Percentiles rank a stretch among this genome's conserved stretches.
Evolutionary conservation across 106 monocot species (phyloP).

Genomic region (Triglochin maritima): DNA sequence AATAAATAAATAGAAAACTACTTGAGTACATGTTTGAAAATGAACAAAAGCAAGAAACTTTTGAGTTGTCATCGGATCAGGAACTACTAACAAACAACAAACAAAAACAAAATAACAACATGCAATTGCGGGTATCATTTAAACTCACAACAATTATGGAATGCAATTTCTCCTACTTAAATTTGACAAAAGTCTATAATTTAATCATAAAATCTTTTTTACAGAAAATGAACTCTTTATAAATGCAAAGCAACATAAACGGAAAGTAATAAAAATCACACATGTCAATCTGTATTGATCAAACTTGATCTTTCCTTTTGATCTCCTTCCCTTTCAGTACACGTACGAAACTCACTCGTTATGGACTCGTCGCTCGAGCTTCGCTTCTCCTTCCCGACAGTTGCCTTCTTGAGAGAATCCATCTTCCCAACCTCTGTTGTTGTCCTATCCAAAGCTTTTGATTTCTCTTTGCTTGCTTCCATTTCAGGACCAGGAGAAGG

Average conservation of each 20-base stretch:
- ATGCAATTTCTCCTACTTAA: too few relatives aligned
- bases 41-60: too few relatives aligned
- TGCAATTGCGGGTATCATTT: too few relatives aligned
- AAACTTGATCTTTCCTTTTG: neutral
- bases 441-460: neutral
- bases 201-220: too few relatives aligned
- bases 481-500: neutral
- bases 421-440: neutral
- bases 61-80: too few relatives aligned
- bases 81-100: too few relatives aligned
- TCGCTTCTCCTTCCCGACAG: neutral
- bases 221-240: neutral
- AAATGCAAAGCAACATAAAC: neutral
- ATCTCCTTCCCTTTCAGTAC: too few relatives aligned
- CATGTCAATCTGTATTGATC: neutral
- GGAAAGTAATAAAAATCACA: neutral
- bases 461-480: neutral
- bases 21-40: too few relatives aligned
- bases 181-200: too few relatives aligned
- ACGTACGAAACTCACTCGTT: neutral
- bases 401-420: neutral
- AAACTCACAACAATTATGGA: too few relatives aligned
- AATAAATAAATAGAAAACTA: too few relatives aligned
- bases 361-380: neutral
- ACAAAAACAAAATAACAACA: too few relatives aligned